Conservation (phyloP, 805 yeast species). For the Cyberlindnera euphorbiiphila region DNA sequence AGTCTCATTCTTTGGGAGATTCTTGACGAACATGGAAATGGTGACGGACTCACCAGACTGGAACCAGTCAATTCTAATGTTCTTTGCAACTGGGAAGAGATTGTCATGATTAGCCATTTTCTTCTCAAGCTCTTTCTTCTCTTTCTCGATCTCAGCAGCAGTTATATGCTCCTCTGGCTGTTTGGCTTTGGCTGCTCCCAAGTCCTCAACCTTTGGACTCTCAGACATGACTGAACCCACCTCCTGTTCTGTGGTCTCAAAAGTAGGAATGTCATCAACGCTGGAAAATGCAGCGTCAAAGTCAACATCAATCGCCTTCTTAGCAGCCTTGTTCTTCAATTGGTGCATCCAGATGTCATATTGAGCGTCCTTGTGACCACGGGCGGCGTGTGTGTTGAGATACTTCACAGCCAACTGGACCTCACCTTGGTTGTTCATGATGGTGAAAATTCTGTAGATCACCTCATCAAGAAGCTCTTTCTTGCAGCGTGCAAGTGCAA, state of each 20-base stretch:
- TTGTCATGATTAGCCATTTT: constrained; percentile 25
- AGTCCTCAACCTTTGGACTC: constrained; percentile 4
- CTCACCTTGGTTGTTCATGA: constrained; percentile 37
- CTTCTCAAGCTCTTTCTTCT: constrained; percentile 21
- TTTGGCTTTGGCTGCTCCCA: neutral
- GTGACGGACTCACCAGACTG: constrained; percentile 58
- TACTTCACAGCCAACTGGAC: constrained; percentile 37
- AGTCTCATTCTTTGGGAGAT: constrained; percentile 48
- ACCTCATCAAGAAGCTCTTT: constrained; percentile 41
- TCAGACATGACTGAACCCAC: neutral
- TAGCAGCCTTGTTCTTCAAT: constrained; percentile 19
- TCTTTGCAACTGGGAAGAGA: constrained; percentile 25
- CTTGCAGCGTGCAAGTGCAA: constrained; percentile 41
- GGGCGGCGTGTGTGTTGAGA: constrained; percentile 38
- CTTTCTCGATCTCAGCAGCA: constrained; percentile 8
- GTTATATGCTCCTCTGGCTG: neutral
- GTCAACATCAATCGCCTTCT: constrained; percentile 11
- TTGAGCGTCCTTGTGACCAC: constrained; percentile 30
- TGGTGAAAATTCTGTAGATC: constrained; percentile 42
- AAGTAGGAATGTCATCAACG: constrained; percentile 12
- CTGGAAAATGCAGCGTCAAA: constrained; percentile 5
- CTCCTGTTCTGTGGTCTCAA: constrained; percentile 3
- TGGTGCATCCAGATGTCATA: constrained; percentile 22
- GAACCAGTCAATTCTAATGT: constrained; percentile 63
- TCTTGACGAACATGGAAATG: constrained; percentile 67